phyloP scores from a whole-genome alignment of 306 rosid species.

The Alnus rubra region DNA sequence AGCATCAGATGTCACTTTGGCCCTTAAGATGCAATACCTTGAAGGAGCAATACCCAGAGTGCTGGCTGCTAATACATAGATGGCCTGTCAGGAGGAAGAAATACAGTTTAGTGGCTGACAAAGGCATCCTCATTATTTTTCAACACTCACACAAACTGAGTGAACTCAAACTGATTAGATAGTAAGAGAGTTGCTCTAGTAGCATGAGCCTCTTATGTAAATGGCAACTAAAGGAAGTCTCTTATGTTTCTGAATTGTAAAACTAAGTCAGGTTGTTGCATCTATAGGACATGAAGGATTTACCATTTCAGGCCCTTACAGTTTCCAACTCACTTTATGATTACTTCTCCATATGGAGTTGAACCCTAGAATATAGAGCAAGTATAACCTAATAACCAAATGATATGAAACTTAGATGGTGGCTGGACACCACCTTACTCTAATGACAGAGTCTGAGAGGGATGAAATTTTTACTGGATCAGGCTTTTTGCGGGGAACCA shows the following conservation, averaged over 20 bases:
- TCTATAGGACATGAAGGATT: background rate
- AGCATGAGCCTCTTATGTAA: background rate
- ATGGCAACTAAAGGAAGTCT: background rate
- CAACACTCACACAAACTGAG: conserved; percentile 11
- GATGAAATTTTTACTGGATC: conserved; percentile 71
- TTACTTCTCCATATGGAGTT: background rate
- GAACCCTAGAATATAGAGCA: background rate
- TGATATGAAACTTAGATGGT: background rate
- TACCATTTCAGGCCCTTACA: background rate
- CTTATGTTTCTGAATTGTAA: conserved; percentile 17
- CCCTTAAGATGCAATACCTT: conserved; percentile 51
- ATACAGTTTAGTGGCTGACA: conserved; percentile 17
- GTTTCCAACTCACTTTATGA: conserved; percentile 13
- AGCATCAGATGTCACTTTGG: conserved; percentile 20
- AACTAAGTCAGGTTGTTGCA: background rate
- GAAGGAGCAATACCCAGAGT: conserved; percentile 88
- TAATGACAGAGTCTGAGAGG: conserved; percentile 22
- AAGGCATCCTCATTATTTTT: conserved; percentile 7
- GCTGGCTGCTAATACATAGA: conserved; percentile 77
- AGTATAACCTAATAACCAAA: conserved; percentile 20
- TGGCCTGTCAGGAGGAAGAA: conserved; percentile 69
- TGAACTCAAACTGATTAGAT: conserved; percentile 2
- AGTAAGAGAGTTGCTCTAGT: background rate
- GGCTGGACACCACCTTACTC: background rate
- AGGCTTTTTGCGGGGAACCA: conserved; percentile 97